These are phyloP conservation scores for Euphorbia tirucalli DNA, from an alignment of 345 rosid species.

Conservation along the genomic window DNA sequence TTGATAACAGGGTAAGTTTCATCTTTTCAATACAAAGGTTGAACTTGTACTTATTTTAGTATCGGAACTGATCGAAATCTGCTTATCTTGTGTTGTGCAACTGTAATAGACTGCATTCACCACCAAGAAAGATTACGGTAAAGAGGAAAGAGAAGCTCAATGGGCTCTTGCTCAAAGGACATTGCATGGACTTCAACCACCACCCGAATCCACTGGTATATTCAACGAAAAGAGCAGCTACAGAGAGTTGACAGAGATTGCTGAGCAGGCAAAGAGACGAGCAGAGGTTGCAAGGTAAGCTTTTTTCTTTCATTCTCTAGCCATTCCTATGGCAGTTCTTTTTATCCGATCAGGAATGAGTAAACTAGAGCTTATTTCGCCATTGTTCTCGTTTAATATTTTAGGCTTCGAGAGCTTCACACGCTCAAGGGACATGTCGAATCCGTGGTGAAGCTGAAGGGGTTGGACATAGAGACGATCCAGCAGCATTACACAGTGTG, in stretches of 20 bases:
- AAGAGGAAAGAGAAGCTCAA: constrained; percentile 33
- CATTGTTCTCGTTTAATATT: background rate
- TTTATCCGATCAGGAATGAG: background rate
- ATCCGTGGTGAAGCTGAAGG: constrained; percentile 28
- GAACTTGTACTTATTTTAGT: background rate
- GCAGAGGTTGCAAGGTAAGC: constrained; percentile 31
- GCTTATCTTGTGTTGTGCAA: background rate
- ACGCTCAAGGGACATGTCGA: constrained; percentile 31
- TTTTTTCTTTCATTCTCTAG: background rate
- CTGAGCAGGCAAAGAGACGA: constrained; percentile 36
- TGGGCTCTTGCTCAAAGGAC: constrained; percentile 36
- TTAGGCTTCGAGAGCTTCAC: constrained; percentile 30
- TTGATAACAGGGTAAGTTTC: constrained; percentile 22
- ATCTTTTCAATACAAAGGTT: background rate
- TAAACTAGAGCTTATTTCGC: background rate
- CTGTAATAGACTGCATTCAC: constrained; percentile 30
- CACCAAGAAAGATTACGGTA: constrained; percentile 33
- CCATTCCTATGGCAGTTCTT: background rate
- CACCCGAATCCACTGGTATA: constrained; percentile 21
- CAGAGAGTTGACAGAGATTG: constrained; percentile 30
- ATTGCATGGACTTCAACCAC: constrained; percentile 32
- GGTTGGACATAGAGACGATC: constrained; percentile 31
- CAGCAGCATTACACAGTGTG: constrained; percentile 31
- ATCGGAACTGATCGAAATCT: background rate
- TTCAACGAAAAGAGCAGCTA: constrained; percentile 28